phyloP scores from a whole-genome alignment of 345 rosid genomes.

The Kernera saxatilis region DNA sequence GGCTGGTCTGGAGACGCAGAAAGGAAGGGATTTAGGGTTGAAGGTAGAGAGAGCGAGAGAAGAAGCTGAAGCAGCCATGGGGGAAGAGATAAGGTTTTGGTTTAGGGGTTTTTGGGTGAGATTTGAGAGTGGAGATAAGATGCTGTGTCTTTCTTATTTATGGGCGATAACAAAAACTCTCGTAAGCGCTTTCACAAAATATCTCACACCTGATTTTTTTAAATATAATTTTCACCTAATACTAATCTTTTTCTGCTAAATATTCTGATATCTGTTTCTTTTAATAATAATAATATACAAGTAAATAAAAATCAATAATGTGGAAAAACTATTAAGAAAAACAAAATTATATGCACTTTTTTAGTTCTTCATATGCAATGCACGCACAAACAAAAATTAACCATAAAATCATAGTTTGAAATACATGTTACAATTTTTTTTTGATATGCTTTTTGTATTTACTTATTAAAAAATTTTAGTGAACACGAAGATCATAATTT shows the following conservation, averaged over 20 bases:
- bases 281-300: too few relatives aligned
- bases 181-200: neutral
- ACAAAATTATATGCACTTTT: too few relatives aligned
- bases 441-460: neutral
- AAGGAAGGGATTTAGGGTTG: conserved; percentile 43
- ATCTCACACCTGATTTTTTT: neutral
- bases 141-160: conserved; percentile 10
- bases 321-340: too few relatives aligned
- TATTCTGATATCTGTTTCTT: neutral
- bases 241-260: neutral
- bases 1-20: conserved; percentile 36
- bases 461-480: neutral
- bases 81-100: conserved; percentile 29
- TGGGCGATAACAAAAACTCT: neutral
- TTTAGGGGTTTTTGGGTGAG: conserved; percentile 5
- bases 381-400: too few relatives aligned
- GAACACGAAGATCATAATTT: neutral
- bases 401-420: too few relatives aligned
- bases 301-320: too few relatives aligned
- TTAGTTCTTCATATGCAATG: too few relatives aligned
- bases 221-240: neutral
- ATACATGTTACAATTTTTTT: too few relatives aligned
- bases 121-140: conserved; percentile 26
- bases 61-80: conserved; percentile 69
- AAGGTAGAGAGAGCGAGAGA: conserved; percentile 59